phyloP scores from a whole-genome alignment of 129 eudicot genomes.

The Saussurea involucrata region DNA sequence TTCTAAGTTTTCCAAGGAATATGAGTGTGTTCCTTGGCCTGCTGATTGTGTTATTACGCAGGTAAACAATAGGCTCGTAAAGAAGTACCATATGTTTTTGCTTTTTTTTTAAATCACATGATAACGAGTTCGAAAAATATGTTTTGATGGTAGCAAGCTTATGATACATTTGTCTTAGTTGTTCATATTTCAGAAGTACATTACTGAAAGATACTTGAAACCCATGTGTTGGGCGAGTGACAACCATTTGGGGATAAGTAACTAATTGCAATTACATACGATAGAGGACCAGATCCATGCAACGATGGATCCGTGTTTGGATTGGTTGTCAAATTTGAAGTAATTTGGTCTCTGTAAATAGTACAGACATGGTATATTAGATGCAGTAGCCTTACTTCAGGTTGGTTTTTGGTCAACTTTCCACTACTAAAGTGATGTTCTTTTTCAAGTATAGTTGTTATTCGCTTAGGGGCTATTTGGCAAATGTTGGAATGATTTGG shows the following conservation, averaged over 20 bases:
- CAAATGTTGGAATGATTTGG: too few species aligned
- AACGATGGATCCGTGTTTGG: too few species aligned
- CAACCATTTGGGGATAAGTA: neutral
- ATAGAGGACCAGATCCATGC: too few species aligned
- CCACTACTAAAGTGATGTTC: too few species aligned
- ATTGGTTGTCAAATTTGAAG: too few species aligned
- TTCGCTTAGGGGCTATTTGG: too few species aligned
- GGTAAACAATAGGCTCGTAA: neutral
- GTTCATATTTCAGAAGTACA: neutral
- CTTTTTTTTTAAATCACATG: neutral
- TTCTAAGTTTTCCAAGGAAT: neutral
- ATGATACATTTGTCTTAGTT: neutral
- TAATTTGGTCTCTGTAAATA: too few species aligned
- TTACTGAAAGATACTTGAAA: neutral
- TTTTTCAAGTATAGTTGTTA: too few species aligned
- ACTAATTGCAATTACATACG: too few species aligned
- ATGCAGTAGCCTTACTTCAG: too few species aligned
- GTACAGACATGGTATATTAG: too few species aligned
- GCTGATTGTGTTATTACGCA: slow-evolving; percentile 4
- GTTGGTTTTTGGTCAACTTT: too few species aligned
- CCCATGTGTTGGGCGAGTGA: neutral
- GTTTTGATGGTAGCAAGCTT: neutral
- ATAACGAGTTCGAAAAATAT: neutral
- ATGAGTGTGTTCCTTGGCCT: neutral
- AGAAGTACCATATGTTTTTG: neutral